These are phyloP conservation scores for Solanum neorickii DNA, from an alignment of 257 asterid species.

Conservation along the genomic window DNA sequence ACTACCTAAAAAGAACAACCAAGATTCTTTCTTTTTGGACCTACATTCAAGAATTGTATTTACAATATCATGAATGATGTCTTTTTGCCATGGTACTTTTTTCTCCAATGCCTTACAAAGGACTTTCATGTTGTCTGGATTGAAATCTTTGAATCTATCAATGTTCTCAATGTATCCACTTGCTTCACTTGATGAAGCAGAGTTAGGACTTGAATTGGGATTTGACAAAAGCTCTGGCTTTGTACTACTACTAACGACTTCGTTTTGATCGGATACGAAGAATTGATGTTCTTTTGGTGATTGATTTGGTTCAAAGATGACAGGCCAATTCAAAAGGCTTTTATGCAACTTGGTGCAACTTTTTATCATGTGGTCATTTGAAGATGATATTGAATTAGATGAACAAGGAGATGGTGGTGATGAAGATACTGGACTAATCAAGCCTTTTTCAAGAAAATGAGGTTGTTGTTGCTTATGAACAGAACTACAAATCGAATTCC, in stretches of 20 bases:
- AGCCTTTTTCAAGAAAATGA: conserved; percentile 48
- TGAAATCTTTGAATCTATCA: conserved; percentile 23
- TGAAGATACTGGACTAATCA: conserved; percentile 24
- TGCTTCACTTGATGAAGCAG: conserved; percentile 95
- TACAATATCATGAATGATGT: conserved; percentile 34
- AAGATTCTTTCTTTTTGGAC: conserved; percentile 35
- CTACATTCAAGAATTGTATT: conserved; percentile 52
- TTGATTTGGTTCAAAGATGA: conserved; percentile 22
- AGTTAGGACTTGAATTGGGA: conserved; percentile 91
- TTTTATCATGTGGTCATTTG: conserved; percentile 22
- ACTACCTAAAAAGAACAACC: conserved; percentile 58
- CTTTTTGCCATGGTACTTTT: conserved; percentile 54
- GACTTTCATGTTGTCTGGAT: conserved; percentile 23
- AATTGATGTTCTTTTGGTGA: conserved; percentile 27
- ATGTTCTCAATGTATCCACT: conserved; percentile 31
- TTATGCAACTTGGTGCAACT: conserved; percentile 21
- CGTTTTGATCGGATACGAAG: conserved; percentile 19
- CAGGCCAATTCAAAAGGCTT: conserved; percentile 38
- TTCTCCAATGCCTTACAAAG: conserved; percentile 45
- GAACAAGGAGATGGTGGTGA: conserved; percentile 60
- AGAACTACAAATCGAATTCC: conserved; percentile 85
- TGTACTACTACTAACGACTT: background rate
- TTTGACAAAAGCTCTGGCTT: conserved; percentile 73
- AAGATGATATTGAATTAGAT: conserved; percentile 64
- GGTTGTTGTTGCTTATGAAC: conserved; percentile 48